These are phyloP conservation scores for Fagus sylvatica DNA, from an alignment of 306 rosid genomes.

Conservation along the genomic window DNA sequence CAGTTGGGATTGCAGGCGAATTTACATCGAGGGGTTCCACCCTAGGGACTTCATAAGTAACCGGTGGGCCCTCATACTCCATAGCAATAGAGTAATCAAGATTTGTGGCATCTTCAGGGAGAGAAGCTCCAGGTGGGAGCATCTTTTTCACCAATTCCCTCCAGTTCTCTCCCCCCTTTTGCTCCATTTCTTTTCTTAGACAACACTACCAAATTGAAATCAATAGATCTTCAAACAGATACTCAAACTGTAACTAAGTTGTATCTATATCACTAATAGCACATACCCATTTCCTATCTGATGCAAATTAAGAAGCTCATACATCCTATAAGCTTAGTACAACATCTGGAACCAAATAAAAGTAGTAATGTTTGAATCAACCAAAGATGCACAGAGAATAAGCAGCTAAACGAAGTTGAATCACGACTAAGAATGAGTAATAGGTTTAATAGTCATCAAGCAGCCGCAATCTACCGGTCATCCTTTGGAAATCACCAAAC, in stretches of 20 bases:
- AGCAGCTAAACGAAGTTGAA: slow-evolving; percentile 13
- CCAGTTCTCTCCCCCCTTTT: slow-evolving; percentile 67
- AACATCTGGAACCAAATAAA: too few species aligned
- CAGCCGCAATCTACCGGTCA: slow-evolving; percentile 51
- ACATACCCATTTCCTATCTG: slow-evolving; percentile 7
- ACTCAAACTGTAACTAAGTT: too few species aligned
- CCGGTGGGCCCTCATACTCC: slow-evolving; percentile 88
- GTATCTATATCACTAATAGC: slow-evolving; percentile 20
- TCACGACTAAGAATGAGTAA: too few species aligned
- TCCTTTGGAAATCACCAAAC: slow-evolving; percentile 45
- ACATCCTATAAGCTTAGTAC: slow-evolving; percentile 13
- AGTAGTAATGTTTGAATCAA: background rate
- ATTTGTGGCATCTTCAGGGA: slow-evolving; percentile 73
- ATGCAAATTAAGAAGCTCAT: slow-evolving; percentile 13
- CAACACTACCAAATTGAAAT: too few species aligned
- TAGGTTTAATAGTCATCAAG: slow-evolving; percentile 37
- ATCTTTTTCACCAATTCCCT: slow-evolving; percentile 76
- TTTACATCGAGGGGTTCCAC: slow-evolving; percentile 73
- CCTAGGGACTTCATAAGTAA: slow-evolving; percentile 74
- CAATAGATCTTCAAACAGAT: slow-evolving; percentile 24
- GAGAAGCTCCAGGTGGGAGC: slow-evolving; percentile 88
- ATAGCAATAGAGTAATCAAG: slow-evolving; percentile 84
- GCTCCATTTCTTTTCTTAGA: slow-evolving; percentile 51
- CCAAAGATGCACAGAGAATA: slow-evolving; percentile 14
- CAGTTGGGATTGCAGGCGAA: slow-evolving; percentile 58